Percentiles rank a stretch among this genome's conserved stretches.
phyloP scores from a whole-genome alignment of 2,329 filamentous ascomycete genomes.

The Pestalotiopsis sp. region DNA sequence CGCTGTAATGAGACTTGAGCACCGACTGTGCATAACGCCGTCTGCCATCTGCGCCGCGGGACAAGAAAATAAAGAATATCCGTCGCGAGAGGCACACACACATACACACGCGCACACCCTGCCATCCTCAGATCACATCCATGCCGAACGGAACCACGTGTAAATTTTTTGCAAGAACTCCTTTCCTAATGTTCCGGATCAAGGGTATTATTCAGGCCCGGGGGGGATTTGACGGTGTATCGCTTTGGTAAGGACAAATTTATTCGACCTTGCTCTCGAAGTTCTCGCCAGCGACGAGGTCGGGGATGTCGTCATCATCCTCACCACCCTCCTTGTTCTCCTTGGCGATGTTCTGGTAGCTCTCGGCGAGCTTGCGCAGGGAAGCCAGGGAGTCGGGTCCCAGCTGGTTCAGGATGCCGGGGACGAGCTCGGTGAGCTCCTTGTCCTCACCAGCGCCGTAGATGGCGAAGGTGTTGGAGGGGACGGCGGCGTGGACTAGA shows the following conservation, averaged over 20 bases:
- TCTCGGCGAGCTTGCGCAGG: slow-evolving; percentile 97
- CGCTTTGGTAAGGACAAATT: slow-evolving; percentile 23
- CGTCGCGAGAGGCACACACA: background rate
- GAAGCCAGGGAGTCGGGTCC: slow-evolving; percentile 97
- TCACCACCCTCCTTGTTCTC: slow-evolving; percentile 79
- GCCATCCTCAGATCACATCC: slow-evolving; percentile 8
- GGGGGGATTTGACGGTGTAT: slow-evolving; percentile 10
- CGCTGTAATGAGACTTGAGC: slow-evolving; percentile 9
- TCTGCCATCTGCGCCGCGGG: slow-evolving; percentile 4
- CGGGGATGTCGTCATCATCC: slow-evolving; percentile 92
- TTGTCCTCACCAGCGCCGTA: slow-evolving; percentile 99
- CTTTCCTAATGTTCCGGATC: slow-evolving; percentile 17
- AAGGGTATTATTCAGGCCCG: slow-evolving; percentile 13
- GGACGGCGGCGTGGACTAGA: slow-evolving; percentile 92
- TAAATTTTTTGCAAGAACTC: slow-evolving; percentile 3
- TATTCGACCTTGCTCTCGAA: slow-evolving; percentile 99
- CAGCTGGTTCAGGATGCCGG: slow-evolving; percentile 99
- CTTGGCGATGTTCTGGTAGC: slow-evolving; percentile 99
- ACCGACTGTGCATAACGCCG: slow-evolving; percentile 4
- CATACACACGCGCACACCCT: slow-evolving; percentile 3
- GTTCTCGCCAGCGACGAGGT: slow-evolving; percentile 95
- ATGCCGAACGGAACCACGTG: background rate
- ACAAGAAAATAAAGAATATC: background rate
- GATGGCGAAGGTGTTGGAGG: slow-evolving; percentile 99
- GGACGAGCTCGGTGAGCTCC: slow-evolving; percentile 98